Percentiles rank a stretch among this genome's conserved stretches.
These are phyloP conservation scores for Penicillium janthinellum DNA, from an alignment of 2,329 filamentous ascomycete species.

Conservation along the genomic window DNA sequence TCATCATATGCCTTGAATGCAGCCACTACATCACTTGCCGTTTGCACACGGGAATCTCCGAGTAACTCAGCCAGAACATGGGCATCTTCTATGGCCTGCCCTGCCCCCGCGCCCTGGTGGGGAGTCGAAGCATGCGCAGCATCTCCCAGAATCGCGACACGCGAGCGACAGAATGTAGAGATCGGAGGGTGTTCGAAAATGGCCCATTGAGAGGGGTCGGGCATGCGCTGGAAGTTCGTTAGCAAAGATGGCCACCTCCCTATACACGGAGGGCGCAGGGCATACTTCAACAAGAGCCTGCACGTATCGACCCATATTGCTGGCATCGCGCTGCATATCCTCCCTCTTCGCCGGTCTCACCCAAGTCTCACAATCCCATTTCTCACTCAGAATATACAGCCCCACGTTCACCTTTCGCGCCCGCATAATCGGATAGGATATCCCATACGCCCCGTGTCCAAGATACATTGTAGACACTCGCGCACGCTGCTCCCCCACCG, in stretches of 20 bases:
- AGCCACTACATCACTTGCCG: conserved; percentile 39
- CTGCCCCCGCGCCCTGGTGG: conserved; percentile 43
- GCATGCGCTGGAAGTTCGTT: conserved; percentile 27
- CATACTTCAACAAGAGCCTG: conserved; percentile 32
- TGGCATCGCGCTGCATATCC: conserved; percentile 33
- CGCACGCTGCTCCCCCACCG: conserved; percentile 37
- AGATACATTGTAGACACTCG: conserved; percentile 35
- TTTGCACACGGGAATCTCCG: conserved; percentile 38
- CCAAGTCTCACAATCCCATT: conserved; percentile 36
- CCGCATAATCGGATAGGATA: conserved; percentile 39
- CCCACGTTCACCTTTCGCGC: conserved; percentile 38
- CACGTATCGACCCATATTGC: conserved; percentile 32
- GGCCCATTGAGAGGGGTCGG: conserved; percentile 39
- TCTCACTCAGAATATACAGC: conserved; percentile 30
- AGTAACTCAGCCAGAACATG: conserved; percentile 49
- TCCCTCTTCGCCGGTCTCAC: conserved; percentile 32
- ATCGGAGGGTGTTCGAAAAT: conserved; percentile 39
- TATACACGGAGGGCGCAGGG: not conserved
- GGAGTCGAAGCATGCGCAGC: conserved; percentile 44
- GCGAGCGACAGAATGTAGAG: conserved; percentile 33
- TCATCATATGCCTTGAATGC: conserved; percentile 57
- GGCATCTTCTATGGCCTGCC: conserved; percentile 43
- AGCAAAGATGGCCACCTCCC: too few relatives aligned
- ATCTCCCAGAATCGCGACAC: conserved; percentile 39
- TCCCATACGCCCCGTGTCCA: conserved; percentile 33